Evolutionary conservation across 1,284 basidiomycete genomes (phyloP).

Genomic region (Boletellus deceptivus): DNA sequence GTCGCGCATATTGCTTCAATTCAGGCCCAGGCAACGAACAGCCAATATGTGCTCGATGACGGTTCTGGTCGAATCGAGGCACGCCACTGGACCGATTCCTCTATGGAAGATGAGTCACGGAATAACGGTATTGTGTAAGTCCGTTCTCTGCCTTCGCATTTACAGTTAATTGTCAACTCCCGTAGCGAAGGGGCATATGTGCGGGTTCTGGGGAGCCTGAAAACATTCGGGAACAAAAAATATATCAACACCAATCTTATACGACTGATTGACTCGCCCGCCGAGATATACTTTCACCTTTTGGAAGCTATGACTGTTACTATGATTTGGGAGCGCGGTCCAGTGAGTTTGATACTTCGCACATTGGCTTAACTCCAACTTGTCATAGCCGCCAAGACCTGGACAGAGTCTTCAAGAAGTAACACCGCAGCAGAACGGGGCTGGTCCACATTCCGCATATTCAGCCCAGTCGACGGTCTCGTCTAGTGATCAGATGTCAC

Average conservation of each 20-base stretch:
- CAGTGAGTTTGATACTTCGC: conserved; percentile 30
- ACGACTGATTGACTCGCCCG: conserved; percentile 64
- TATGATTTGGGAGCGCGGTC: conserved; percentile 48
- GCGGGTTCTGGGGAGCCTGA: conserved; percentile 88
- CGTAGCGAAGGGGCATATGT: conserved; percentile 76
- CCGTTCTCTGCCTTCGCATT: neutral
- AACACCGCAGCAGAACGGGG: conserved; percentile 13
- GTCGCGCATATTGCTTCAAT: conserved; percentile 82
- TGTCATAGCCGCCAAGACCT: conserved; percentile 27
- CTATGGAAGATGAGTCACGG: conserved; percentile 51
- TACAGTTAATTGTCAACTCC: neutral
- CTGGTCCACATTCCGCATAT: conserved; percentile 26
- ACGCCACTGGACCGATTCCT: conserved; percentile 83
- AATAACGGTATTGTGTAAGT: conserved; percentile 44
- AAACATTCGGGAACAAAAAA: conserved; percentile 80
- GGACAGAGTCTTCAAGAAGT: conserved; percentile 23
- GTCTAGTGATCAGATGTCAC: conserved; percentile 47
- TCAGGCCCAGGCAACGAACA: conserved; percentile 77
- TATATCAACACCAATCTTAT: conserved; percentile 81
- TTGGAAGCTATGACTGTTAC: conserved; percentile 51
- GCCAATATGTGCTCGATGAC: conserved; percentile 82
- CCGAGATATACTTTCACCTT: conserved; percentile 84
- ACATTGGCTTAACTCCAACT: conserved; percentile 3
- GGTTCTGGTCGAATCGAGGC: conserved; percentile 88
- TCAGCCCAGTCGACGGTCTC: conserved; percentile 25